Evolutionary conservation across 2,329 filamentous ascomycete genomes (phyloP).

Genomic region (Dothidotthia symphoricarpi): DNA sequence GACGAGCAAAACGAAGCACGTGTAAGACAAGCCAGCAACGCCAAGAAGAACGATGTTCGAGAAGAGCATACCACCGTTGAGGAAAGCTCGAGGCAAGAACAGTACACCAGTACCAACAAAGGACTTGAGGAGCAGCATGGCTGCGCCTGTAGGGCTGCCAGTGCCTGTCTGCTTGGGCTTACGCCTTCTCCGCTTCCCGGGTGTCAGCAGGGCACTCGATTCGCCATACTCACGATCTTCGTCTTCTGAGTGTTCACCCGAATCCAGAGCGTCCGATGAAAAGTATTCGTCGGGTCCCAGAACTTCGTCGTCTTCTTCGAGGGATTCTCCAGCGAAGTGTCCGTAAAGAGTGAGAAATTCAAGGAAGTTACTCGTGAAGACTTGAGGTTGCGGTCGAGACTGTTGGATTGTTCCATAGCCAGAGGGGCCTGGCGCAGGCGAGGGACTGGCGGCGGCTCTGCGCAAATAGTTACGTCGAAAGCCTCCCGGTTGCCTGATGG

Average conservation of each 20-base stretch:
- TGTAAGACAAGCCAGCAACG: conserved; percentile 86
- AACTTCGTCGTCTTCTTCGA: conserved; percentile 94
- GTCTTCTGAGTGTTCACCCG: conserved; percentile 51
- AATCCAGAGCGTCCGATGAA: conserved; percentile 68
- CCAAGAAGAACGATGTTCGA: conserved; percentile 85
- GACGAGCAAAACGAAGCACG: conserved; percentile 94
- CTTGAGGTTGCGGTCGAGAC: conserved; percentile 24
- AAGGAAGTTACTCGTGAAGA: conserved; percentile 85
- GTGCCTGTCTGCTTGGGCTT: conserved; percentile 77
- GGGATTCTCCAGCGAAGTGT: conserved; percentile 94
- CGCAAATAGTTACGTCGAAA: conserved; percentile 89
- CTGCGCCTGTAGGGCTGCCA: conserved; percentile 75
- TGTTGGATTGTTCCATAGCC: conserved; percentile 40
- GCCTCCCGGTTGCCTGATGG: conserved; percentile 89
- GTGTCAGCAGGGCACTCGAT: conserved; percentile 74
- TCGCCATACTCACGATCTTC: conserved; percentile 80
- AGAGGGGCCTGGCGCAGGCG: conserved; percentile 46
- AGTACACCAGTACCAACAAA: conserved; percentile 96
- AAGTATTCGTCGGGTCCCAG: conserved; percentile 89
- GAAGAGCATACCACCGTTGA: conserved; percentile 97
- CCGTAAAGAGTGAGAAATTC: conserved; percentile 95
- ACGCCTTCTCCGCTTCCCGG: conserved; percentile 67
- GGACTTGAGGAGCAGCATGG: conserved; percentile 86
- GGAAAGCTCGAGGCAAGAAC: conserved; percentile 86
- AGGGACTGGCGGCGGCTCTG: conserved; percentile 67